These are phyloP conservation scores for Botrytis hyacinthi DNA, from an alignment of 2,329 filamentous ascomycete species.

Conservation along the genomic window DNA sequence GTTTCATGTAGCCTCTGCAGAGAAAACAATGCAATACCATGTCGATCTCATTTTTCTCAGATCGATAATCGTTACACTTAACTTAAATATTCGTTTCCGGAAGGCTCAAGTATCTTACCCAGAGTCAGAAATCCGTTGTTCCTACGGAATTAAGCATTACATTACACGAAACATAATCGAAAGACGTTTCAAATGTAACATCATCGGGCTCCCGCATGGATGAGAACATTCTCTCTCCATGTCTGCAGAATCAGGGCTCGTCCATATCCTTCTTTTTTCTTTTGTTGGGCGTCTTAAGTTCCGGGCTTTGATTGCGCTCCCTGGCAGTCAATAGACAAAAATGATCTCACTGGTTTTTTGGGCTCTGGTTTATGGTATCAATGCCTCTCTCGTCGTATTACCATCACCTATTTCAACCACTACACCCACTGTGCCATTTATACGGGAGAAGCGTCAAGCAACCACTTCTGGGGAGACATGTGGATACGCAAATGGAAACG, in stretches of 20 bases:
- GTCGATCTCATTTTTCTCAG: no score
- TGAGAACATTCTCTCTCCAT: neutral
- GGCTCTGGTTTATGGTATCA: neutral
- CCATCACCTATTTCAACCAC: neutral
- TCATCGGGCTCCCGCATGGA: neutral
- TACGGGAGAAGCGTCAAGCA: neutral
- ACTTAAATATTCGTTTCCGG: neutral
- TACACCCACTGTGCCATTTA: neutral
- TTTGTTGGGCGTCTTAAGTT: neutral
- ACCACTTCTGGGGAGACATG: neutral
- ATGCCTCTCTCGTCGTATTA: neutral
- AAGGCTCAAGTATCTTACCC: neutral
- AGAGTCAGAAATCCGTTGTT: neutral
- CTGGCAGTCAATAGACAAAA: neutral
- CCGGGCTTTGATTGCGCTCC: neutral
- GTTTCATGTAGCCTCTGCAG: no score
- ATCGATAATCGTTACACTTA: neutral
- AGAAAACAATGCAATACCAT: neutral
- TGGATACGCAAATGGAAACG: neutral
- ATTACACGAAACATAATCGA: neutral
- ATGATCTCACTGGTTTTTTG: neutral
- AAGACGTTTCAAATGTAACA: neutral
- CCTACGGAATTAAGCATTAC: neutral
- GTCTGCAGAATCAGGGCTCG: neutral
- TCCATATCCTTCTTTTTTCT: neutral